phyloP scores from a whole-genome alignment of 768 basidiomycete species.

The Lactarius evosmus region DNA sequence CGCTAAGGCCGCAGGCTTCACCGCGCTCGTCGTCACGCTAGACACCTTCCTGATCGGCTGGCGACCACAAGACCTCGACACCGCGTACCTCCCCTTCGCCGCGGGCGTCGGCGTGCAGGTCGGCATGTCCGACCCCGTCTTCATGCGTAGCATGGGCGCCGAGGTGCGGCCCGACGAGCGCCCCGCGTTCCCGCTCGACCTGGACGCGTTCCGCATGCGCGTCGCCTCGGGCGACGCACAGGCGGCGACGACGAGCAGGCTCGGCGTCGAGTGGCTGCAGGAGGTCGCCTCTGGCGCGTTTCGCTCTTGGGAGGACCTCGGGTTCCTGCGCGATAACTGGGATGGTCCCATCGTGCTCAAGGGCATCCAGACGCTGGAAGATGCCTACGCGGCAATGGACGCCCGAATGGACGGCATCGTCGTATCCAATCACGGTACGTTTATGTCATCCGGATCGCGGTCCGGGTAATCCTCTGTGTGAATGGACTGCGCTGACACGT shows the following conservation, averaged over 20 bases:
- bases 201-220: slow-evolving; percentile 43
- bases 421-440: slow-evolving; percentile 75
- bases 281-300: slow-evolving; percentile 62
- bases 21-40: slow-evolving; percentile 71
- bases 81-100: slow-evolving; percentile 60
- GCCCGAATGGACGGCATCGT: slow-evolving; percentile 67
- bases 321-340: slow-evolving; percentile 69
- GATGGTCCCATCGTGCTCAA: slow-evolving; percentile 75
- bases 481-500: neutral
- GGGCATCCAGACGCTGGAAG: slow-evolving; percentile 67
- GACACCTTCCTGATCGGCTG: slow-evolving; percentile 73
- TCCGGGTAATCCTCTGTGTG: neutral
- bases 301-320: slow-evolving; percentile 67
- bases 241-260: slow-evolving; percentile 38
- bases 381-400: slow-evolving; percentile 68
- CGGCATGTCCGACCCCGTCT: slow-evolving; percentile 71
- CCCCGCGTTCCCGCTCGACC: slow-evolving; percentile 58
- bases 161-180: slow-evolving; percentile 43
- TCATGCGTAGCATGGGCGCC: slow-evolving; percentile 57
- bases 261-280: slow-evolving; percentile 62
- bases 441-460: neutral
- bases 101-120: slow-evolving; percentile 66
- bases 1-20: slow-evolving; percentile 63
- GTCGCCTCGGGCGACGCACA: slow-evolving; percentile 47
- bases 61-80: slow-evolving; percentile 71